These are phyloP conservation scores for Iris pallida DNA, from an alignment of 116 monocot genomes.

Conservation along the genomic window DNA sequence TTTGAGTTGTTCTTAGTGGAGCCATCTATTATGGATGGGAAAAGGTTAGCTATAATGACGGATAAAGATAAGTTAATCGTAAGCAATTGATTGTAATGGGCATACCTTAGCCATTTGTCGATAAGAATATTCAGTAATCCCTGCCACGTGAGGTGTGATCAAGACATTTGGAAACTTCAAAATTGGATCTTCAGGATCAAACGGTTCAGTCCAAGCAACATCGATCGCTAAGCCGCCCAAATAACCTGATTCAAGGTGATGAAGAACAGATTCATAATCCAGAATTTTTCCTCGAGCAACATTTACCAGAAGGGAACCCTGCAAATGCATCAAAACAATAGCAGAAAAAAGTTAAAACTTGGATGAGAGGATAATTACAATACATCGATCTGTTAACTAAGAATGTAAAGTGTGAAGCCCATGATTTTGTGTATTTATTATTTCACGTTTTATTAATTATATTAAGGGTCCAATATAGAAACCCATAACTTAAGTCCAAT, in stretches of 20 bases:
- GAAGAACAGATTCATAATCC: conserved; percentile 57
- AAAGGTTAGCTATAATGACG: too few species aligned
- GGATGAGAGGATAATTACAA: background rate
- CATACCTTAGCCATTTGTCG: conserved; percentile 90
- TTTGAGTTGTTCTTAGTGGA: too few species aligned
- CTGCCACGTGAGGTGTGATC: conserved; percentile 87
- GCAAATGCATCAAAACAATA: conserved; percentile 1
- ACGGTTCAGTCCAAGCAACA: conserved; percentile 92
- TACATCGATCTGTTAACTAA: background rate
- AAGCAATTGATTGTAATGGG: background rate
- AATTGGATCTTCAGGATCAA: conserved; percentile 85
- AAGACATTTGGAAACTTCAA: conserved; percentile 80
- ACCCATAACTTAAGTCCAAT: too few species aligned
- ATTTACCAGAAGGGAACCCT: conserved; percentile 84
- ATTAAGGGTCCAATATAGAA: too few species aligned
- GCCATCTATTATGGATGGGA: too few species aligned
- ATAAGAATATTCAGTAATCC: conserved; percentile 74
- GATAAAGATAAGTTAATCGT: too few species aligned
- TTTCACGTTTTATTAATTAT: too few species aligned
- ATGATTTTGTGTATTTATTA: too few species aligned
- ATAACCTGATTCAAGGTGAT: conserved; percentile 66
- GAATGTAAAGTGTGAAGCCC: too few species aligned
- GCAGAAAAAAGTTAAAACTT: background rate
- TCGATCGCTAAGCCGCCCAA: conserved; percentile 85
- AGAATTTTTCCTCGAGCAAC: conserved; percentile 77